Conservation (phyloP, 169 alveolate species). For the Plasmodium relictum region DNA sequence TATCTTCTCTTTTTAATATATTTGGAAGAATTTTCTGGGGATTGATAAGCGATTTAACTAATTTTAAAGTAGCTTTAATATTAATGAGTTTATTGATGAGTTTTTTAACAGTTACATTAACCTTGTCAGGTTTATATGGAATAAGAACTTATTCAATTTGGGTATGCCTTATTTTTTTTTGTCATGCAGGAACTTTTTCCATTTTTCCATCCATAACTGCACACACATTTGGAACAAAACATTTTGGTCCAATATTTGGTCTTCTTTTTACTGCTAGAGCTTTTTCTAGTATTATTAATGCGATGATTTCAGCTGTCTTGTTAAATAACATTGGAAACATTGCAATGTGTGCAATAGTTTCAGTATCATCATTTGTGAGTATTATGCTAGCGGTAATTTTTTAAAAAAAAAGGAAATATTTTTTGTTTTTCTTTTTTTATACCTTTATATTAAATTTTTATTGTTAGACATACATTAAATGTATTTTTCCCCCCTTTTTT, state of each 20-base stretch:
- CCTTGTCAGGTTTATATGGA: constrained; percentile 56
- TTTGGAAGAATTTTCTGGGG: constrained; percentile 71
- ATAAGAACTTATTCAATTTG: constrained; percentile 48
- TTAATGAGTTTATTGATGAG: constrained; percentile 66
- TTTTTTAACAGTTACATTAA: constrained; percentile 59
- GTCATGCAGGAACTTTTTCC: constrained; percentile 79
- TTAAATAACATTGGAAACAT: constrained; percentile 49
- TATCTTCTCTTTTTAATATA: constrained; percentile 46
- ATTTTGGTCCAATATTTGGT: constrained; percentile 82
- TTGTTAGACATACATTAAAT: constrained; percentile 30
- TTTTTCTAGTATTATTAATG: constrained; percentile 53
- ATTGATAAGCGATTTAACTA: constrained; percentile 53
- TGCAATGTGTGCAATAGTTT: constrained; percentile 72
- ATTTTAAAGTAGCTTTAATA: constrained; percentile 48
- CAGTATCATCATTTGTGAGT: constrained; percentile 60
- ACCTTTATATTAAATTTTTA: background rate
- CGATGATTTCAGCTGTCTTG: constrained; percentile 53
- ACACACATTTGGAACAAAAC: constrained; percentile 80
- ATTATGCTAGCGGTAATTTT: constrained; percentile 54
- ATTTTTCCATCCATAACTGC: constrained; percentile 81
- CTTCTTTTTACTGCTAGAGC: constrained; percentile 82
- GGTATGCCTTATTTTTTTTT: constrained; percentile 68
- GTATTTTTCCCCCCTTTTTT: constrained; percentile 13
- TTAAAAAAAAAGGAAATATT: constrained; percentile 3
- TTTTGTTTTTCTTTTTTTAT: background rate